Conservation (phyloP, 2,329 filamentous ascomycete species). For the Fusarium bactridioides region DNA sequence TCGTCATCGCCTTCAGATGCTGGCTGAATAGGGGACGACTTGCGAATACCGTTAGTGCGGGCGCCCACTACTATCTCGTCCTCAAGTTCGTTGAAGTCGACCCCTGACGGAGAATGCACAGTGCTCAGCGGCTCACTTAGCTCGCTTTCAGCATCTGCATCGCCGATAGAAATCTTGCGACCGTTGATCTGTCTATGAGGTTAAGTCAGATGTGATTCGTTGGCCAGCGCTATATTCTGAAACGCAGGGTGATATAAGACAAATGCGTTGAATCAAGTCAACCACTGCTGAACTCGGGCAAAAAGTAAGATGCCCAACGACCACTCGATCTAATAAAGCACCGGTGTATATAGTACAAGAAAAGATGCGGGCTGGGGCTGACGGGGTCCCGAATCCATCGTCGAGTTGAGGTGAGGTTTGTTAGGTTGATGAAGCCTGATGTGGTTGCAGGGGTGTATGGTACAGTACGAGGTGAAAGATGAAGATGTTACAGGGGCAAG, state of each 20-base stretch:
- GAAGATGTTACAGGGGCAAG: slow-evolving; percentile 2
- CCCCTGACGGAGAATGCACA: slow-evolving; percentile 49
- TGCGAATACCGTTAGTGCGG: slow-evolving; percentile 49
- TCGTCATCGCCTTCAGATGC: slow-evolving; percentile 52
- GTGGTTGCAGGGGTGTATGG: slow-evolving; percentile 11
- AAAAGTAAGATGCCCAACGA: not conserved
- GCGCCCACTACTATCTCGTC: slow-evolving; percentile 64
- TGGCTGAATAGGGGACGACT: slow-evolving; percentile 46
- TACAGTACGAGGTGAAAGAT: slow-evolving; percentile 13
- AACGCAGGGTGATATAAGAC: not conserved
- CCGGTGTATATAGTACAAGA: not conserved
- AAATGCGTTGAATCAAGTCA: not conserved
- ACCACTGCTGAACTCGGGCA: not conserved
- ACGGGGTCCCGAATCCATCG: not conserved
- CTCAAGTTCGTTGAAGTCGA: slow-evolving; percentile 51
- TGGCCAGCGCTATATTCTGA: not conserved
- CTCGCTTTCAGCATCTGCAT: slow-evolving; percentile 52
- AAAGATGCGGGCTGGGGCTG: not conserved
- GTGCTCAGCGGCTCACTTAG: slow-evolving; percentile 53
- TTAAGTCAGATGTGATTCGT: slow-evolving; percentile 34
- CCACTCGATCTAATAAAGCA: not conserved
- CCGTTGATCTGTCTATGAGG: slow-evolving; percentile 42
- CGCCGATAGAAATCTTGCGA: slow-evolving; percentile 45
- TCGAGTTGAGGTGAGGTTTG: not conserved
- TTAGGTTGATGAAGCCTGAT: not conserved